A percentile compares a stretch with the other conserved stretches of the same genome.
These are phyloP conservation scores for Arabidopsis suecica DNA, from an alignment of 345 rosid genomes.

Conservation along the genomic window DNA sequence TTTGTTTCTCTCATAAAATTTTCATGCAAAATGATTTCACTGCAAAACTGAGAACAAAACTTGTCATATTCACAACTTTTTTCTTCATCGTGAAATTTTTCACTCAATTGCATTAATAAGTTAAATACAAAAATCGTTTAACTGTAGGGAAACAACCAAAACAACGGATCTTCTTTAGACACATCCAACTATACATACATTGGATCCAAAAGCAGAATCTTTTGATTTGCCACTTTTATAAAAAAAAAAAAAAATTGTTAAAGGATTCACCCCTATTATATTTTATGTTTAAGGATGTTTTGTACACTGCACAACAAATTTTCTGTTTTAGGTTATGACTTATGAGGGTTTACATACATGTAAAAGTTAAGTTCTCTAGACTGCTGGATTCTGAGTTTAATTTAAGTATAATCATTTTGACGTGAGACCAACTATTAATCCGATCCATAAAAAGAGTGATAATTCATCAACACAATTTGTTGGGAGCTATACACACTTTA, in stretches of 20 bases:
- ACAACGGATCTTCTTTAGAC: slow-evolving; percentile 26
- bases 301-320: slow-evolving; percentile 18
- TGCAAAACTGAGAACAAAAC: slow-evolving; percentile 31
- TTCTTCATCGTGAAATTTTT: slow-evolving; percentile 26
- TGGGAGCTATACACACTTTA: slow-evolving; percentile 3
- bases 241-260: too few species aligned
- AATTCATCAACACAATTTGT: background rate
- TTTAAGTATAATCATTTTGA: background rate
- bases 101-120: slow-evolving; percentile 19
- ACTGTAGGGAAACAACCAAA: slow-evolving; percentile 32
- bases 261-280: background rate
- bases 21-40: slow-evolving; percentile 32
- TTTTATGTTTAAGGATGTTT: slow-evolving; percentile 23
- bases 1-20: background rate
- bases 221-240: slow-evolving; percentile 29
- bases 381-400: background rate
- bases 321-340: slow-evolving; percentile 27
- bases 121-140: slow-evolving; percentile 8
- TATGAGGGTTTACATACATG: slow-evolving; percentile 16
- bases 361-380: background rate
- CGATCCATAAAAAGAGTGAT: background rate
- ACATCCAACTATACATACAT: slow-evolving; percentile 30
- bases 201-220: slow-evolving; percentile 25
- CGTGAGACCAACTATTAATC: background rate
- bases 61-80: slow-evolving; percentile 35